Evolutionary conservation across 768 basidiomycete species (phyloP).

Genomic region (Pulveroboletus sp.): DNA sequence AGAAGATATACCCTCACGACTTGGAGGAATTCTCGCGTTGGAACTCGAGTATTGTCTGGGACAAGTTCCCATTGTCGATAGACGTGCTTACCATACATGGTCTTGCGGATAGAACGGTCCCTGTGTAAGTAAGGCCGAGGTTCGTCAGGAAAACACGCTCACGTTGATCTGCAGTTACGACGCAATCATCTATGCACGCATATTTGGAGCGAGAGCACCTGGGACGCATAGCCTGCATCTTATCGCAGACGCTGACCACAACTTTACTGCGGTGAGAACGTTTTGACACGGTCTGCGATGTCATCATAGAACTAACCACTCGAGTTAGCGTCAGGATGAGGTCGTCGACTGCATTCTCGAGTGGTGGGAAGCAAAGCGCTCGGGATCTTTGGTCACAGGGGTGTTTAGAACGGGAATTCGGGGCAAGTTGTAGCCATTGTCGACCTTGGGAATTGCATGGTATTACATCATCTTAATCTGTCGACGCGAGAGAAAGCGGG

Average conservation of each 20-base stretch:
- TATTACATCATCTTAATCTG: neutral
- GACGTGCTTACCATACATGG: constrained; percentile 80
- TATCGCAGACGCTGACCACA: constrained; percentile 75
- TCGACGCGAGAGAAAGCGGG: too few relatives aligned
- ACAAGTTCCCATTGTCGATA: constrained; percentile 53
- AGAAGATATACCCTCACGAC: constrained; percentile 53
- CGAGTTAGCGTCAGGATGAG: constrained; percentile 51
- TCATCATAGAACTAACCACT: constrained; percentile 1
- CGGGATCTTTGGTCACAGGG: constrained; percentile 52
- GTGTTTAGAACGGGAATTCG: constrained; percentile 57
- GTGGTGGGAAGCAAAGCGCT: constrained; percentile 54
- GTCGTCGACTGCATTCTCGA: constrained; percentile 62
- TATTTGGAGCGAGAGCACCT: constrained; percentile 49
- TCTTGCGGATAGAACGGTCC: constrained; percentile 61
- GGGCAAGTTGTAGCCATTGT: constrained; percentile 38
- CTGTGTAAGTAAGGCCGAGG: constrained; percentile 47
- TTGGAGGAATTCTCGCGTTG: constrained; percentile 57
- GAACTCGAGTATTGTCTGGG: constrained; percentile 67
- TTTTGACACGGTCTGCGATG: neutral
- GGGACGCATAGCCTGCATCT: constrained; percentile 70
- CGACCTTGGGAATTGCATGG: neutral
- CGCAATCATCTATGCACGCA: constrained; percentile 62
- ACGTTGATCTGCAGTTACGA: constrained; percentile 49
- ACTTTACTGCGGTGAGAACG: constrained; percentile 54
- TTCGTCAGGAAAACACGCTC: neutral